Evolutionary conservation across 257 asterid species (phyloP), one percentile per base, ranked within the genome.

Genomic region (Ajuga chamaepitys): DNA sequence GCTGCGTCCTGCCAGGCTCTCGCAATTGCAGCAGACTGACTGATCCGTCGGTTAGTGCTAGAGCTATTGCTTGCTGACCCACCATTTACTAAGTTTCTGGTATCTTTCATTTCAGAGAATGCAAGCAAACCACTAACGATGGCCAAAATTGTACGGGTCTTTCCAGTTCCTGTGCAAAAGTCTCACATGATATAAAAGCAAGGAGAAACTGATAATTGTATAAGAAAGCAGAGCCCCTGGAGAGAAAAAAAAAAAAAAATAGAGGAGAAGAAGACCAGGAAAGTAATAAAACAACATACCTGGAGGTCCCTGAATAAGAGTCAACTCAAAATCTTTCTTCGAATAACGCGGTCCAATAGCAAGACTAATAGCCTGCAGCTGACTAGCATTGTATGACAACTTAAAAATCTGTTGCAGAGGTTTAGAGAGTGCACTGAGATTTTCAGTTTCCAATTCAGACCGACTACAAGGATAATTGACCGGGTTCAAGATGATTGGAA

Each of bases 1-100:
- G 99, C 96, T 38, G 99, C 99, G 73, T 88, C 96, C 78, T 94
- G 96, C 99, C 99, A 94, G 75, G 97, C 96, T 81, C 94, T 88
- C 8, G 97, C 86, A 77, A 89, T 66, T 52, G 96, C 97, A 81
- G 86, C 95, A 75, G 97, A 80, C 67, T 85, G 86, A 75, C 86
- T 81, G 51, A 84, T 77, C 78, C 82, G 80, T 74, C 83, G 81
- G 59, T 71, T 74, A 37, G 72, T 64, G 70, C 52, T 69, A 62
- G 84, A 73, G 70, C 56, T 66, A 60, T 72, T 75, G 65, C 70
- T 44, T 54, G 68, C 61, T 58, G 76, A 75, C 45, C 62, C 81
- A 68, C 75, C 79, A 72, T 41, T 75, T 71, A 69, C 63, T 63
- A 75, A 70, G 71, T 85, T 70, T 78, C 74, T 84, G 68, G 65